These are phyloP conservation scores for Beauveria rudraprayagi DNA, from an alignment of 2,329 filamentous ascomycete genomes.

Conservation along the genomic window DNA sequence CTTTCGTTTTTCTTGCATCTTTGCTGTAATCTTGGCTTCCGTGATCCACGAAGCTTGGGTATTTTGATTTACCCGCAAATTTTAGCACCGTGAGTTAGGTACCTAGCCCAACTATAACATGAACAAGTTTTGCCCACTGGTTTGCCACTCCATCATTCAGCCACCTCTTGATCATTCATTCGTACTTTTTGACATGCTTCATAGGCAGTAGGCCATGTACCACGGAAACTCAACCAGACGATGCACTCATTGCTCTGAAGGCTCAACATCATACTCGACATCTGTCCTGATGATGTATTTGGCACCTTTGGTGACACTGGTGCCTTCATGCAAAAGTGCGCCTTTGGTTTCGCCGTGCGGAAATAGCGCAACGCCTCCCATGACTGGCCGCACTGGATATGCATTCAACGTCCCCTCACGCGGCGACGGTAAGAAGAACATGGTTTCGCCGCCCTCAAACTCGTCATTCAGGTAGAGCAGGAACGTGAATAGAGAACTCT, in stretches of 20 bases:
- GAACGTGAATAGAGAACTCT: constrained; percentile 63
- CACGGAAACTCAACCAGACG: not conserved
- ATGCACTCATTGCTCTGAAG: not conserved
- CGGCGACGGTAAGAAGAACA: constrained; percentile 58
- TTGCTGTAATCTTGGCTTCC: too few relatives aligned
- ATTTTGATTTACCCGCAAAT: too few relatives aligned
- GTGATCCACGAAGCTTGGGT: too few relatives aligned
- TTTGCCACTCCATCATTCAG: not conserved
- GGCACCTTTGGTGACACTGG: constrained; percentile 57
- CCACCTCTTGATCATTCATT: not conserved
- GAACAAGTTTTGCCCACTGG: too few relatives aligned
- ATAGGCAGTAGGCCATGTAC: not conserved
- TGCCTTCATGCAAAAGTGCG: constrained; percentile 61
- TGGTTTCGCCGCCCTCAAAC: constrained; percentile 64
- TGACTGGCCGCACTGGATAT: constrained; percentile 59
- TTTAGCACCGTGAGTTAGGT: too few relatives aligned
- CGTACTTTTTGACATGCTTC: not conserved
- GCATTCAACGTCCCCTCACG: constrained; percentile 60
- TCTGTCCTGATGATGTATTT: constrained; percentile 65
- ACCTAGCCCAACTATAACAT: too few relatives aligned
- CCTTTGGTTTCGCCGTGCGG: constrained; percentile 61
- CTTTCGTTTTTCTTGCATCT: too few relatives aligned
- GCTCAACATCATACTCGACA: constrained; percentile 58
- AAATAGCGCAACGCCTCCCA: constrained; percentile 61
- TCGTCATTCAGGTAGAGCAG: constrained; percentile 64